phyloP scores from a whole-genome alignment of 805 yeast genomes.

The Lipomyces kockii region DNA sequence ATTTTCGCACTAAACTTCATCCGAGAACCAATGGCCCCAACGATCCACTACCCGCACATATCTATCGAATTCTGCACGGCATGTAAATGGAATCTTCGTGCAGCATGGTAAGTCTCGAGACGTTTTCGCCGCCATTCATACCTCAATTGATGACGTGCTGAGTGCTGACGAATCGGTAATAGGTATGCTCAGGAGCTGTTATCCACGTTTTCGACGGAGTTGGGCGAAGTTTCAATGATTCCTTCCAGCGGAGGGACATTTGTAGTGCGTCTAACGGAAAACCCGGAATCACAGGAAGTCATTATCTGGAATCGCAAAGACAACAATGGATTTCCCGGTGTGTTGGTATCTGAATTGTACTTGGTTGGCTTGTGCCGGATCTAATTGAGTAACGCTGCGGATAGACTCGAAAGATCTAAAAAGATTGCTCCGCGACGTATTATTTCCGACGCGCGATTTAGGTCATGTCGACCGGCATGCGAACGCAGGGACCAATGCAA shows the following conservation, averaged over 20 bases:
- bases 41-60: slow-evolving; percentile 58
- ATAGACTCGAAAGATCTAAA: slow-evolving; percentile 75
- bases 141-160: not conserved
- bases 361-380: not conserved
- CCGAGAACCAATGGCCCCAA: slow-evolving; percentile 1
- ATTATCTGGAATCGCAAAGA: slow-evolving; percentile 64
- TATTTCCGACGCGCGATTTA: slow-evolving; percentile 59
- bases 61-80: slow-evolving; percentile 75
- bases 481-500: not conserved
- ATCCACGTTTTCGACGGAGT: slow-evolving; percentile 70
- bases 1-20: too few species aligned
- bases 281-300: slow-evolving; percentile 44
- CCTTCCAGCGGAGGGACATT: slow-evolving; percentile 63
- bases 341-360: slow-evolving; percentile 3
- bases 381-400: not conserved
- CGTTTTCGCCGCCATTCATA: not conserved
- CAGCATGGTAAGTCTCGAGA: slow-evolving; percentile 74
- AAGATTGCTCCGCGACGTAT: slow-evolving; percentile 61
- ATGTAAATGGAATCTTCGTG: slow-evolving; percentile 88
- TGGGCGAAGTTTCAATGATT: slow-evolving; percentile 60
- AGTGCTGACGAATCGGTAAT: not conserved
- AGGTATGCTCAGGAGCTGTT: slow-evolving; percentile 65
- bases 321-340: slow-evolving; percentile 74
- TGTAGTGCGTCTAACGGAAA: slow-evolving; percentile 56
- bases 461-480: slow-evolving; percentile 65